Conservation (phyloP, 2,329 filamentous ascomycete genomes). For the Trichoderma cornu-damae region DNA sequence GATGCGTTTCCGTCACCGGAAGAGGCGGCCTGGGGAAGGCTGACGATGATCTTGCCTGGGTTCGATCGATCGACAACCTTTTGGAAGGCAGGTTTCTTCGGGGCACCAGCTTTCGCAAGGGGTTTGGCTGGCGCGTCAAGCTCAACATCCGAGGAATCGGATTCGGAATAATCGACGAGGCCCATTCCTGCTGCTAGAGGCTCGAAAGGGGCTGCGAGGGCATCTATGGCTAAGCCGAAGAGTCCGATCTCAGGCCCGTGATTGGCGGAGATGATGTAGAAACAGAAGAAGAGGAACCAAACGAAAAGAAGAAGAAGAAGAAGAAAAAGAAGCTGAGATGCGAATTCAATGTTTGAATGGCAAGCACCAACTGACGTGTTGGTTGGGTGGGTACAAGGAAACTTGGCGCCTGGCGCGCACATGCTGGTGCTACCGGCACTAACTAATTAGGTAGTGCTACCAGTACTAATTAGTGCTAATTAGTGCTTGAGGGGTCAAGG, state of each 20-base stretch:
- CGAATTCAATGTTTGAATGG: not conserved
- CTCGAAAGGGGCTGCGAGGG: not conserved
- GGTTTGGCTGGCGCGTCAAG: conserved; percentile 30
- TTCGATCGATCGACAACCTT: conserved; percentile 79
- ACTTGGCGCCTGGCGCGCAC: not conserved
- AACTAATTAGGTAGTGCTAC: too few species aligned
- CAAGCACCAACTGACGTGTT: not conserved
- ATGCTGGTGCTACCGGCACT: too few species aligned
- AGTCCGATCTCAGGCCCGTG: not conserved
- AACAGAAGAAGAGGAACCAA: not conserved
- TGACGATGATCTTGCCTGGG: conserved; percentile 78
- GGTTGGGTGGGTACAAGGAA: not conserved
- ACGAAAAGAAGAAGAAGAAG: too few species aligned
- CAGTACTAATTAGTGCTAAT: too few species aligned
- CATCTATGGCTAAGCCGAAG: not conserved
- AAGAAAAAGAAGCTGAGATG: too few species aligned
- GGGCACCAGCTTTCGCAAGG: conserved; percentile 28
- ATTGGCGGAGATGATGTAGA: not conserved
- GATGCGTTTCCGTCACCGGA: conserved; percentile 32
- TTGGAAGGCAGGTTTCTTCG: conserved; percentile 59
- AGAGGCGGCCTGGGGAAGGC: conserved; percentile 54
- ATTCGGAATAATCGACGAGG: conserved; percentile 80
- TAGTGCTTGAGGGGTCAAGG: not conserved
- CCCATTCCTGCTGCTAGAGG: conserved; percentile 52
- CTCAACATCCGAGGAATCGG: conserved; percentile 69